Percentiles rank a stretch among this genome's conserved stretches.
Conservation (phyloP, 345 rosid species). For the Excoecaria cochinchinensis region DNA sequence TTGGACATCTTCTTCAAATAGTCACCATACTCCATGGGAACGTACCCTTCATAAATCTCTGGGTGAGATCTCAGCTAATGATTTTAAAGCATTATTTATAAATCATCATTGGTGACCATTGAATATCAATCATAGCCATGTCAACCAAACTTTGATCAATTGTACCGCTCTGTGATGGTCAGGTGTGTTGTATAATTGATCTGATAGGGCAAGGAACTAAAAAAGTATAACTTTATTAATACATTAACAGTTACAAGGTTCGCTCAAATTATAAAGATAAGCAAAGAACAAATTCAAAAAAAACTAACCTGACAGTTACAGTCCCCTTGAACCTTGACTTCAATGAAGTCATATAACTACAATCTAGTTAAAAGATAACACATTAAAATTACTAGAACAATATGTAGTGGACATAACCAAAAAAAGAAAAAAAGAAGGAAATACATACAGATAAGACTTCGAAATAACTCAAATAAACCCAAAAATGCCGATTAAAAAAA, state of each 20-base stretch:
- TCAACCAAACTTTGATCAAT: not conserved
- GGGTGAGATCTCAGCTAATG: conserved; percentile 62
- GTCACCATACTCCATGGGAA: conserved; percentile 74
- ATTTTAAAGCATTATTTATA: conserved; percentile 17
- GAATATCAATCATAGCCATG: not conserved
- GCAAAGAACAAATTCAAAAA: conserved; percentile 1
- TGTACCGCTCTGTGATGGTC: conserved; percentile 55
- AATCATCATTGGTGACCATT: conserved; percentile 14
- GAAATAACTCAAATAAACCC: not conserved
- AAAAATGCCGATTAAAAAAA: not conserved
- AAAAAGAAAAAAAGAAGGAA: not conserved
- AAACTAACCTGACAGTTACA: conserved; percentile 72
- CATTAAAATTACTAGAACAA: not conserved
- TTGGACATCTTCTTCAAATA: conserved; percentile 71
- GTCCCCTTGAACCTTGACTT: conserved; percentile 74
- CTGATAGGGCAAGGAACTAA: conserved; percentile 79
- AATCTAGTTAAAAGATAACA: conserved; percentile 36
- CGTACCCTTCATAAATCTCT: conserved; percentile 70
- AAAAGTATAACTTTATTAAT: conserved; percentile 14
- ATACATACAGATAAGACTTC: not conserved
- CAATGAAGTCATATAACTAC: conserved; percentile 50
- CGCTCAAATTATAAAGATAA: not conserved
- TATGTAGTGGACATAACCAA: not conserved
- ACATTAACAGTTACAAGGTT: not conserved
- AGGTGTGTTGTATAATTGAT: conserved; percentile 58